A percentile compares a stretch with the other conserved stretches of the same genome.
phyloP scores from a whole-genome alignment of 2,329 filamentous ascomycete species.

The Stagonosporopsis chrysanthemi region DNA sequence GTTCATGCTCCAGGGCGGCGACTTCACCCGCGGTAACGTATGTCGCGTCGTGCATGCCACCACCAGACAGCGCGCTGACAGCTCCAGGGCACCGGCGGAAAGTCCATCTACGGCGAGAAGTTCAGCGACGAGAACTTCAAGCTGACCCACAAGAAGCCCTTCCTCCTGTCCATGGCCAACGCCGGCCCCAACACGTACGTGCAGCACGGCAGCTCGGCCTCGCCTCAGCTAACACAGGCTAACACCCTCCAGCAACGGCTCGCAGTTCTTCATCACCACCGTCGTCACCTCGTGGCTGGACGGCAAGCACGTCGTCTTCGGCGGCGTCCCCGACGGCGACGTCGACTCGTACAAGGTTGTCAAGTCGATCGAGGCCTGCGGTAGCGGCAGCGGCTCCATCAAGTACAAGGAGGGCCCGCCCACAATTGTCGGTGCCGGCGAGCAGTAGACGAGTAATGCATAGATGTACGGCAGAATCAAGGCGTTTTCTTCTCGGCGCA shows the following conservation, averaged over 20 bases:
- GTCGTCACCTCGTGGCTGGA: slow-evolving; percentile 74
- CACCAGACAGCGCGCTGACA: slow-evolving; percentile 26
- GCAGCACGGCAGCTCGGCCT: too few species aligned
- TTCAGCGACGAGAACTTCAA: slow-evolving; percentile 93
- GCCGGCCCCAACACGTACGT: slow-evolving; percentile 88
- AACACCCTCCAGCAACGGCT: slow-evolving; percentile 74
- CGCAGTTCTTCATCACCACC: slow-evolving; percentile 77
- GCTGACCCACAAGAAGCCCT: slow-evolving; percentile 74
- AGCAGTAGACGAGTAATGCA: slow-evolving; percentile 47
- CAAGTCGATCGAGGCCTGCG: slow-evolving; percentile 66
- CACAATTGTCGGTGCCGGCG: slow-evolving; percentile 62
- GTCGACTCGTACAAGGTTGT: slow-evolving; percentile 62
- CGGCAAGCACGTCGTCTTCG: slow-evolving; percentile 85
- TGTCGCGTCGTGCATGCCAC: slow-evolving; percentile 46
- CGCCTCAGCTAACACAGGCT: too few species aligned
- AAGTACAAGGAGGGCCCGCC: slow-evolving; percentile 60
- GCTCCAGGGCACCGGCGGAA: slow-evolving; percentile 81
- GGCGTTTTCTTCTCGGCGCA: slow-evolving; percentile 15
- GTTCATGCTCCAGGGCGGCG: slow-evolving; percentile 96
- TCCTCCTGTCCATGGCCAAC: slow-evolving; percentile 94
- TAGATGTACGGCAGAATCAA: slow-evolving; percentile 19
- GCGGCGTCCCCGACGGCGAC: slow-evolving; percentile 69
- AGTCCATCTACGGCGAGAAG: slow-evolving; percentile 95
- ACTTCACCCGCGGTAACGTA: slow-evolving; percentile 93
- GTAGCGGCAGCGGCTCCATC: slow-evolving; percentile 62